phyloP scores from a whole-genome alignment of 2,329 filamentous ascomycete species.

The Aphanoascus verrucosus region DNA sequence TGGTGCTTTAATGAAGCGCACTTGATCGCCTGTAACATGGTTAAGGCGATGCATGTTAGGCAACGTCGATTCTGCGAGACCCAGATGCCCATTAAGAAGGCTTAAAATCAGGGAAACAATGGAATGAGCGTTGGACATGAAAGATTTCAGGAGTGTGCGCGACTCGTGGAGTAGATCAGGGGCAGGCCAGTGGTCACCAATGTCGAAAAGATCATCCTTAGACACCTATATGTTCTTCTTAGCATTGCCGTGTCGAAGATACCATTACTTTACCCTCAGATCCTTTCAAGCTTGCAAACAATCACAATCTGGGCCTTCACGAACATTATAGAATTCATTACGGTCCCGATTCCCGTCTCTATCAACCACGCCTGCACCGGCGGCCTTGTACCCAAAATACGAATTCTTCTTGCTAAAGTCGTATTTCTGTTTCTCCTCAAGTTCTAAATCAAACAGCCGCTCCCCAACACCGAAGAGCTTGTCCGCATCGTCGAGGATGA shows the following conservation, averaged over 20 bases:
- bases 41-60: conserved; percentile 38
- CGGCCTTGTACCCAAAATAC: conserved; percentile 46
- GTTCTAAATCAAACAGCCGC: conserved; percentile 38
- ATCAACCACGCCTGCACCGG: conserved; percentile 40
- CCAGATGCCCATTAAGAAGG: conserved; percentile 37
- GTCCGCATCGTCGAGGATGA: conserved; percentile 36
- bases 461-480: conserved; percentile 39
- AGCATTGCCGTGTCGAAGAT: neutral
- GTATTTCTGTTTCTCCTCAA: conserved; percentile 45
- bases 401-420: conserved; percentile 42
- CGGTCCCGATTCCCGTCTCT: conserved; percentile 39
- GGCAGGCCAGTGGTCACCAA: conserved; percentile 32
- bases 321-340: conserved; percentile 47
- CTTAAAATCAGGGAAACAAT: conserved; percentile 38
- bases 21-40: conserved; percentile 40
- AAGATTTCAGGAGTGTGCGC: conserved; percentile 32
- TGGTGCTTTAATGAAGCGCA: conserved; percentile 44
- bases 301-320: conserved; percentile 12
- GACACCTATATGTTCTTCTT: conserved; percentile 29
- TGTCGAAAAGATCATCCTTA: conserved; percentile 43
- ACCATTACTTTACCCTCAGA: neutral
- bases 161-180: conserved; percentile 34
- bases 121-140: conserved; percentile 37
- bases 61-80: conserved; percentile 34
- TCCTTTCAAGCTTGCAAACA: neutral